phyloP scores from a whole-genome alignment of 2,329 filamentous ascomycete genomes.

The Cucurbitaria berberidis region DNA sequence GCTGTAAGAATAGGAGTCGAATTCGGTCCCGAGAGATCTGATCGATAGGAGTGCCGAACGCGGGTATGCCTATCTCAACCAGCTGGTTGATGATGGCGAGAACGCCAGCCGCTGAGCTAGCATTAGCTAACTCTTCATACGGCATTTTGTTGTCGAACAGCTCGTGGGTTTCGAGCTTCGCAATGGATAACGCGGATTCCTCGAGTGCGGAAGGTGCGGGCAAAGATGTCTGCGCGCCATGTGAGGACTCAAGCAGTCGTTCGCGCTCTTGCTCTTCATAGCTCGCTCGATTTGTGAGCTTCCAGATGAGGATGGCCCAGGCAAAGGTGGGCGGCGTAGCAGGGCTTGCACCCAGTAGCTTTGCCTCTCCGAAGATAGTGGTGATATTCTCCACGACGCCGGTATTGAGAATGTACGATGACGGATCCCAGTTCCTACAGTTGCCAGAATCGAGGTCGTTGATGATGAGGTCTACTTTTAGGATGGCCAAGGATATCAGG shows the following conservation, averaged over 20 bases:
- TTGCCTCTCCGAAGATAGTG: constrained; percentile 68
- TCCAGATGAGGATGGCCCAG: constrained; percentile 72
- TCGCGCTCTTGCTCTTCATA: constrained; percentile 39
- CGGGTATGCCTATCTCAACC: constrained; percentile 33
- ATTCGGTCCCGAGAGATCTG: constrained; percentile 66
- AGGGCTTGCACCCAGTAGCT: constrained; percentile 59
- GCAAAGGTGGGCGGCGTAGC: constrained; percentile 78
- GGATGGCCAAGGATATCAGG: constrained; percentile 72
- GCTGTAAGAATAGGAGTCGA: constrained; percentile 69
- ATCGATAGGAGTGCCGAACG: constrained; percentile 57
- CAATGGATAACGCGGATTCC: constrained; percentile 32
- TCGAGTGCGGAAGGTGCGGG: constrained; percentile 31
- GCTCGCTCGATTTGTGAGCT: constrained; percentile 27
- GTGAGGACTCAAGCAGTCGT: constrained; percentile 28
- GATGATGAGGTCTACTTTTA: constrained; percentile 70
- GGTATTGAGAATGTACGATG: constrained; percentile 71
- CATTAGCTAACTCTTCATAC: constrained; percentile 34
- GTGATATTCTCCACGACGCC: constrained; percentile 76
- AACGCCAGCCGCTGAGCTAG: constrained; percentile 31
- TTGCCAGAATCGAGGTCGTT: constrained; percentile 50
- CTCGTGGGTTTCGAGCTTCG: constrained; percentile 30
- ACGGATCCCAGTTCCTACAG: constrained; percentile 42
- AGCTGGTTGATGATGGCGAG: constrained; percentile 35
- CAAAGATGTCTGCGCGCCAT: constrained; percentile 16
- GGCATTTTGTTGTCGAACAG: constrained; percentile 34